Evolutionary conservation across 2,329 filamentous ascomycete genomes (phyloP).

Genomic region (Ophiostoma triangulosporum): DNA sequence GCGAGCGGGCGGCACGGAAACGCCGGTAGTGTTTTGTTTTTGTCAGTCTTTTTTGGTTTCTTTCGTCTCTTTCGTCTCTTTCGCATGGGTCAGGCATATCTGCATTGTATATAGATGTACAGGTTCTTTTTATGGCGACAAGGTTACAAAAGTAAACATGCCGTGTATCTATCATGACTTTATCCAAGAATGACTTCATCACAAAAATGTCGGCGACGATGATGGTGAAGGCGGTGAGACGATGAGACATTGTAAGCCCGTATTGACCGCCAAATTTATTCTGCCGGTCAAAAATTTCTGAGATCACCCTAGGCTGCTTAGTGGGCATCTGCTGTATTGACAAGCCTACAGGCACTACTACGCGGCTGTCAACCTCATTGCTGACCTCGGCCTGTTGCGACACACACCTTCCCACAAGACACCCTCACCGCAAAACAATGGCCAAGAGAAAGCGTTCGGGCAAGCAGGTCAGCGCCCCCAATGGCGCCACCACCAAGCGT

Average conservation of each 20-base stretch:
- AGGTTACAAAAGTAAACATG: conserved; percentile 1
- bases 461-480: conserved; percentile 1
- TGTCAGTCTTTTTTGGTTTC: neutral
- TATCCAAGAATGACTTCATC: neutral
- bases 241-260: neutral
- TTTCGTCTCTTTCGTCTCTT: neutral
- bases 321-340: neutral
- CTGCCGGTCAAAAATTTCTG: conserved; percentile 5
- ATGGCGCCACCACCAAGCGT: conserved; percentile 7
- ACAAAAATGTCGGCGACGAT: neutral
- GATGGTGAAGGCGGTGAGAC: conserved; percentile 1
- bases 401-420: too few relatives aligned
- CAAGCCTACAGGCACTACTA: neutral
- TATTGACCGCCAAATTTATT: conserved; percentile 5
- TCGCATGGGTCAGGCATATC: neutral
- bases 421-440: conserved; percentile 10
- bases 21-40: conserved; percentile 25
- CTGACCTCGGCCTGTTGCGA: too few relatives aligned
- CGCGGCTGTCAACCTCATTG: too few relatives aligned
- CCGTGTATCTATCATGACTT: too few relatives aligned
- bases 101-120: neutral
- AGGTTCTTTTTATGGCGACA: neutral
- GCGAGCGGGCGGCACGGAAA: conserved; percentile 67
- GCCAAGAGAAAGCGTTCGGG: conserved; percentile 12
- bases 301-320: neutral